A percentile compares a stretch with the other conserved stretches of the same genome.
Evolutionary conservation across 2,329 filamentous ascomycete genomes (phyloP).

Genomic region (Ophiostoma quercus): DNA sequence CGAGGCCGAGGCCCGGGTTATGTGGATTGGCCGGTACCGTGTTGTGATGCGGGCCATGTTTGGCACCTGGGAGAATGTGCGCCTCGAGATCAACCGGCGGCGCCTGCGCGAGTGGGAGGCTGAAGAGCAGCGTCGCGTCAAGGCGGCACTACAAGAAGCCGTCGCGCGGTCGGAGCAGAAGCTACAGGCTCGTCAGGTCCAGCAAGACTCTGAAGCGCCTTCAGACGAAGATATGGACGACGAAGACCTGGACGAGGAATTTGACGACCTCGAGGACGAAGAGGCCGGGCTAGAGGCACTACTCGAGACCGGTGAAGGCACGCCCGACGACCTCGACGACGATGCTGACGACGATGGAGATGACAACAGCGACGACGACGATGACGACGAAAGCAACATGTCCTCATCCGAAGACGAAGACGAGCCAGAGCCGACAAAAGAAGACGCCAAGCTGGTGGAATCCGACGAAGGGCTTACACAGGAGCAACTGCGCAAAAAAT

Average conservation of each 20-base stretch:
- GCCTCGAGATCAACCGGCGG: conserved; percentile 54
- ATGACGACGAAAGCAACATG: conserved; percentile 54
- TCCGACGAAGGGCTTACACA: conserved; percentile 63
- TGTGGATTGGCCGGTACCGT: conserved; percentile 64
- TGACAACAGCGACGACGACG: conserved; percentile 40
- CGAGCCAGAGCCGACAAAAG: conserved; percentile 49
- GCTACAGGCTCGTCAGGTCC: conserved; percentile 55
- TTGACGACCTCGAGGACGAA: conserved; percentile 20
- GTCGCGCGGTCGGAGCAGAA: conserved; percentile 67
- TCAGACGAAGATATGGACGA: conserved; percentile 43
- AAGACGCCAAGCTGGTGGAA: conserved; percentile 36
- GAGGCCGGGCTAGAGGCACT: not conserved
- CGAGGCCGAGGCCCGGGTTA: conserved; percentile 67
- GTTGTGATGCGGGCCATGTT: conserved; percentile 57
- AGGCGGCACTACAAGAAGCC: conserved; percentile 66
- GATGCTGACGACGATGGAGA: conserved; percentile 55
- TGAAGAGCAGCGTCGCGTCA: conserved; percentile 58
- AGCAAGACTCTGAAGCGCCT: conserved; percentile 48
- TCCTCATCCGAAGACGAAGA: conserved; percentile 53
- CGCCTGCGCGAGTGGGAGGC: conserved; percentile 59
- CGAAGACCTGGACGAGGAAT: conserved; percentile 36
- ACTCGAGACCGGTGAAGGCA: not conserved
- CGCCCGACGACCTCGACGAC: conserved; percentile 22
- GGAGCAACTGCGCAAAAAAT: conserved; percentile 64
- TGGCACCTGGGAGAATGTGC: conserved; percentile 62